phyloP scores from a whole-genome alignment of 306 rosid genomes.

The Dryas octopetala region DNA sequence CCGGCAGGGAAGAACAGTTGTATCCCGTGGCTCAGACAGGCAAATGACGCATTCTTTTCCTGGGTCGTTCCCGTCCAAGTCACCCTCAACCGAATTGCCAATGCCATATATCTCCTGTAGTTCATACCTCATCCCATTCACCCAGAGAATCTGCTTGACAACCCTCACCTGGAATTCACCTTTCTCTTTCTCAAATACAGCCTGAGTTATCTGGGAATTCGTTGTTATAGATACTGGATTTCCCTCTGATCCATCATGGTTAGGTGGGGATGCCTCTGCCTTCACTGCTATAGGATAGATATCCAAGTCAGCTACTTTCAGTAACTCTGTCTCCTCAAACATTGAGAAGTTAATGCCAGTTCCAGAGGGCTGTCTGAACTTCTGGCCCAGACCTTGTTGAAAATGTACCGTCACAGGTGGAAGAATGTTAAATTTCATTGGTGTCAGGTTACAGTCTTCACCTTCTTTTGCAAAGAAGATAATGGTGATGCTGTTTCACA shows the following conservation, averaged over 20 bases:
- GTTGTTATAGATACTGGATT: conserved; percentile 35
- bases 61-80: conserved; percentile 75
- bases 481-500: conserved; percentile 67
- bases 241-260: conserved; percentile 56
- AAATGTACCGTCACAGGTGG: conserved; percentile 69
- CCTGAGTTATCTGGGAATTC: conserved; percentile 88
- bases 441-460: conserved; percentile 65
- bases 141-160: conserved; percentile 88
- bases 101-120: conserved; percentile 96
- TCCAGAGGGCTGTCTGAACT: conserved; percentile 77
- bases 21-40: conserved; percentile 94
- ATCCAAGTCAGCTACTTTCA: conserved; percentile 53
- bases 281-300: conserved; percentile 80
- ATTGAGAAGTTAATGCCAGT: conserved; percentile 68
- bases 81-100: conserved; percentile 84
- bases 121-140: conserved; percentile 79
- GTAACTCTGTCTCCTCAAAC: conserved; percentile 70
- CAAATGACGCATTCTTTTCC: conserved; percentile 99
- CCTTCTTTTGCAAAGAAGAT: conserved; percentile 94
- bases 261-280: conserved; percentile 67
- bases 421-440: conserved; percentile 56
- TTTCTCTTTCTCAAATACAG: conserved; percentile 83
- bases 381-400: conserved; percentile 91
- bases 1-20: conserved; percentile 96
- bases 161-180: conserved; percentile 83